Evolutionary conservation across 257 asterid species (phyloP).

Genomic region (Solanum medicagineum): DNA sequence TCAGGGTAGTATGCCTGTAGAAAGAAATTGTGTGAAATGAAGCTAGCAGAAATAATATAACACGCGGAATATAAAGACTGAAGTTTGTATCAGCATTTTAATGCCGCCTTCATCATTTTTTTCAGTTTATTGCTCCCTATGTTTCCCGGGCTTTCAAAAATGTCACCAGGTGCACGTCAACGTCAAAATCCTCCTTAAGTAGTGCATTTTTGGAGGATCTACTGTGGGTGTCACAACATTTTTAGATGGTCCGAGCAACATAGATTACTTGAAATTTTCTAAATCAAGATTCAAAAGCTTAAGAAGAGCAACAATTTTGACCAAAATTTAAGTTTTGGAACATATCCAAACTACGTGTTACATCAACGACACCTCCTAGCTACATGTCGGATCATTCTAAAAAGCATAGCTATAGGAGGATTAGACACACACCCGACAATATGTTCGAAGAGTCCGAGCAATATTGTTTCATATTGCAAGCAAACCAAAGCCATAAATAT

Average conservation of each 20-base stretch:
- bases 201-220: neutral
- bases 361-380: neutral
- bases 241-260: neutral
- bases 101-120: neutral
- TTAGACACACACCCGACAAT: neutral
- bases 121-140: neutral
- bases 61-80: neutral
- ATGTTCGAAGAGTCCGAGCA: neutral
- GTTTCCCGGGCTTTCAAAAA: neutral
- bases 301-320: neutral
- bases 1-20: conserved; percentile 65
- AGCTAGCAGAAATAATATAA: neutral
- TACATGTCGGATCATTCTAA: neutral
- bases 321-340: neutral
- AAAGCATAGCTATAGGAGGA: neutral
- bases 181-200: neutral
- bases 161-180: neutral
- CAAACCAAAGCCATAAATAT: neutral
- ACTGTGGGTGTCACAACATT: neutral
- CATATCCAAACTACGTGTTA: neutral
- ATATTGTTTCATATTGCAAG: neutral
- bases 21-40: neutral
- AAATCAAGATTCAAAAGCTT: neutral
- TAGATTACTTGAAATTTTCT: neutral
- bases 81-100: neutral